Evolutionary conservation across 208 protist genomes (phyloP), one percentile per base, ranked within the genome.

Genomic region (Angomonas ambiguus): DNA sequence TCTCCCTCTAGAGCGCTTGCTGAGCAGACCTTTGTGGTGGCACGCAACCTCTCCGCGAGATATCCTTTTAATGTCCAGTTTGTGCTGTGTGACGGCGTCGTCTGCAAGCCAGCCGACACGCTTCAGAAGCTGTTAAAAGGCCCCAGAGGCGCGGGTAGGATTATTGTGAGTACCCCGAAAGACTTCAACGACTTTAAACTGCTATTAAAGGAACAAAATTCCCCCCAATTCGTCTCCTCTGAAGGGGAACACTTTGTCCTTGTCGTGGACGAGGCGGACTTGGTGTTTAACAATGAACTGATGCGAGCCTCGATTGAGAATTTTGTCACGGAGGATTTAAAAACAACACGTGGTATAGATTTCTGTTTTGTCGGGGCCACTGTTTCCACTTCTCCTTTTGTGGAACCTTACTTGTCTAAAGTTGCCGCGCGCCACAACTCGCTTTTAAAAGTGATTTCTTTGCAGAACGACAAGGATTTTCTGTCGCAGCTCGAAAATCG

Each of bases 11-110:
- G 87, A 41, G 81, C 80, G 2, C 67, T 96, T 60, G 85, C 91
- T 33, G 85, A 91, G 62, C 91, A 96, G 65, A 96, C 91, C 0
- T 96, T 85, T 67, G 78, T 93, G 20, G 88, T 96, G 6, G 86
- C 74, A 10, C 72, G 78, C 33, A 83, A 79, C 67, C 72, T 96
- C 24, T 76, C 79, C 0, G 74, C 84, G 0, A 81, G 91, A 18
- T 86, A 71, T 61, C 82, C 85, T 11, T 89, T 86, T 59, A 72
- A 87, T 51, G 83, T 96, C 22, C 82, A 85, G 27, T 88, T 91
- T 53, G 64, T 77, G 4, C 70, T 96, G 24, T 96, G 91, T 64
- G 91, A 92, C 60, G 86, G 82, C 8, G 79, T 87, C 0, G 56
- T 88, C 30, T 71, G 81, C 63, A 83, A 71, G 56, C 51, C 79